phyloP scores from a whole-genome alignment of 2,329 filamentous ascomycete genomes.

The Chaetomium olivaceum region DNA sequence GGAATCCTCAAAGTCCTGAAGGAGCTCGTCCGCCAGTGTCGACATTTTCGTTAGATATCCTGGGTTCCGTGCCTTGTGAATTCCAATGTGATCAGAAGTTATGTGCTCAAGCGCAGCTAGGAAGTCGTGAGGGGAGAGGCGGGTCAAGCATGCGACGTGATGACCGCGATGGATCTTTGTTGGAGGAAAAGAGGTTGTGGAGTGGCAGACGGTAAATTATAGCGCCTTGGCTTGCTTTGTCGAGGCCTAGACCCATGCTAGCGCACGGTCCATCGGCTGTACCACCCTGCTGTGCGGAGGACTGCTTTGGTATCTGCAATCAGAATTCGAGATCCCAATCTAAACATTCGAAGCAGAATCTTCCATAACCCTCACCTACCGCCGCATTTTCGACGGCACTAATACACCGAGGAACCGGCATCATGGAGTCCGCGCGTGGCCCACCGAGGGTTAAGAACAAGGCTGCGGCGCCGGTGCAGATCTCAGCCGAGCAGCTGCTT shows the following conservation, averaged over 20 bases:
- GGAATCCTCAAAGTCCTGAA: conserved; percentile 87
- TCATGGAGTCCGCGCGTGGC: conserved; percentile 86
- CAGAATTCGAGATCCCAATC: neutral
- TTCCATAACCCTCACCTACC: neutral
- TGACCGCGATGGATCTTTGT: conserved; percentile 4
- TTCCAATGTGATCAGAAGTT: neutral
- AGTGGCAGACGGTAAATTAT: neutral
- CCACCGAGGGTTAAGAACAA: conserved; percentile 99
- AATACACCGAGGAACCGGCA: neutral
- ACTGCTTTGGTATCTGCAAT: neutral
- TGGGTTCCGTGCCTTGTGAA: too few species aligned
- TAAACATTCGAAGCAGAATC: neutral
- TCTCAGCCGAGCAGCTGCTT: conserved; percentile 94
- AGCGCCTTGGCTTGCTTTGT: conserved; percentile 7
- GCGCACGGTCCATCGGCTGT: conserved; percentile 5
- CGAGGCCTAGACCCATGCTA: neutral
- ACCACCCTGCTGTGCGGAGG: neutral
- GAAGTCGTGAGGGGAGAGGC: neutral
- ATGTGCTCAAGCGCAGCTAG: neutral
- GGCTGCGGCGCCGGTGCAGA: conserved; percentile 85
- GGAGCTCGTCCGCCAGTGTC: conserved; percentile 85
- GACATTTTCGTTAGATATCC: conserved; percentile 62
- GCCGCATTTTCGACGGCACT: too few species aligned
- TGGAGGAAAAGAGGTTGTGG: neutral
- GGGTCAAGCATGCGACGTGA: conserved; percentile 8